A percentile compares a stretch with the other conserved stretches of the same genome.
These are phyloP conservation scores for Areca catechu DNA, from an alignment of 176 grass and related monocot species.

Conservation along the genomic window DNA sequence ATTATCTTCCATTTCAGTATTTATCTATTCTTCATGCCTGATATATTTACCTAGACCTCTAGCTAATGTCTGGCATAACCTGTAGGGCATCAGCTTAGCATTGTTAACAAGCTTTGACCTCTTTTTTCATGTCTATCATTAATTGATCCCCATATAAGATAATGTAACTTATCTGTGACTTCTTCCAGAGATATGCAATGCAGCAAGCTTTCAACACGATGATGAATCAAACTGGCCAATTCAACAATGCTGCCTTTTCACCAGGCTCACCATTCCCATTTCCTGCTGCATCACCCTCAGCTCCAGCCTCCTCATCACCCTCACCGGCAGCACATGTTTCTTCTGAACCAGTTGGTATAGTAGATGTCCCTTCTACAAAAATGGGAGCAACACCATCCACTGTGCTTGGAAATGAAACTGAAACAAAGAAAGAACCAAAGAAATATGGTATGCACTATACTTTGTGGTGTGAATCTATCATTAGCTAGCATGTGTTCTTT, in stretches of 20 bases:
- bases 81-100: too few relatives aligned
- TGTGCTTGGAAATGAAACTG: slow-evolving; percentile 36
- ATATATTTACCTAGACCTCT: too few relatives aligned
- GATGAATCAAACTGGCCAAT: slow-evolving; percentile 58
- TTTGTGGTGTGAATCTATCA: too few relatives aligned
- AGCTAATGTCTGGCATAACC: too few relatives aligned
- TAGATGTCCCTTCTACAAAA: slow-evolving; percentile 59
- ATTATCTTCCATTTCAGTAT: too few relatives aligned
- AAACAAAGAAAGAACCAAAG: slow-evolving; percentile 40
- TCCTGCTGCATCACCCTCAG: slow-evolving; percentile 39
- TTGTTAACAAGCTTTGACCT: too few relatives aligned
- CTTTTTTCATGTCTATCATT: background rate
- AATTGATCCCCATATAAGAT: background rate
- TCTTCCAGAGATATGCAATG: slow-evolving; percentile 61
- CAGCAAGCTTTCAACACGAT: slow-evolving; percentile 91
- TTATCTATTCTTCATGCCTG: too few relatives aligned
- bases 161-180: too few relatives aligned
- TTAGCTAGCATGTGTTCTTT: background rate
- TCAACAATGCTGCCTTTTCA: slow-evolving; percentile 44
- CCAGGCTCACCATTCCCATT: slow-evolving; percentile 69
- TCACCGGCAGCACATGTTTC: slow-evolving; percentile 25
- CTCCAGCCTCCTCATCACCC: slow-evolving; percentile 35
- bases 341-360: slow-evolving; percentile 30
- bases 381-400: slow-evolving; percentile 40
- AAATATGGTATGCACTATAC: slow-evolving; percentile 53